Percentiles rank a stretch among this genome's conserved stretches.
Conservation (phyloP, 2,329 filamentous ascomycete genomes). For the Balansia obtecta region DNA sequence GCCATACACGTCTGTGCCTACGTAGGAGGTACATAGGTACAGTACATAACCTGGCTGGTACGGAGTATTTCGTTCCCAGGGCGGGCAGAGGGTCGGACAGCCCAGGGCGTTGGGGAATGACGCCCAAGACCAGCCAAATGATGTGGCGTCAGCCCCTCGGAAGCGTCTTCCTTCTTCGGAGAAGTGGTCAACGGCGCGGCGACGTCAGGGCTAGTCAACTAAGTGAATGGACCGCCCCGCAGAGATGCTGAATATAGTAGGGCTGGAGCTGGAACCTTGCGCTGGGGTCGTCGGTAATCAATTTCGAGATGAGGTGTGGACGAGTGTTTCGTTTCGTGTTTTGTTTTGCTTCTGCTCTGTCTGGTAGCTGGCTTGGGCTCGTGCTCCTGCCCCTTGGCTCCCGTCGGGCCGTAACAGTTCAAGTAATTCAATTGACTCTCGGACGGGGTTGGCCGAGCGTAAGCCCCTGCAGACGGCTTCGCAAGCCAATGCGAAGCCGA, state of each 20-base stretch:
- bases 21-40: no score
- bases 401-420: constrained; percentile 2
- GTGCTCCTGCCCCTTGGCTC: background rate
- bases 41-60: no score
- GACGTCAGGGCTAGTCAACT: constrained; percentile 5
- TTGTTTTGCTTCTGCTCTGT: no score
- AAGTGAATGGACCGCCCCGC: no score
- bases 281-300: background rate
- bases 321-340: no score
- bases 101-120: constrained; percentile 3
- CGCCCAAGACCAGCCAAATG: background rate
- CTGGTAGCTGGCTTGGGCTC: background rate
- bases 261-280: no score
- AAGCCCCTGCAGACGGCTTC: background rate
- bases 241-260: background rate
- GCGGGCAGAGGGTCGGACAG: background rate
- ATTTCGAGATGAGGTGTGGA: background rate
- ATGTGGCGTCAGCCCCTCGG: constrained; percentile 1
- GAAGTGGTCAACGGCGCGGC: constrained; percentile 1
- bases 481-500: no score
- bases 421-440: no score
- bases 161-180: background rate
- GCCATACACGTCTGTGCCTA: no score
- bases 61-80: background rate
- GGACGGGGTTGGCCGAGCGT: background rate